A percentile compares a stretch with the other conserved stretches of the same genome.
Conservation (phyloP, 2,329 filamentous ascomycete genomes). For the Sclerotinia glacialis region DNA sequence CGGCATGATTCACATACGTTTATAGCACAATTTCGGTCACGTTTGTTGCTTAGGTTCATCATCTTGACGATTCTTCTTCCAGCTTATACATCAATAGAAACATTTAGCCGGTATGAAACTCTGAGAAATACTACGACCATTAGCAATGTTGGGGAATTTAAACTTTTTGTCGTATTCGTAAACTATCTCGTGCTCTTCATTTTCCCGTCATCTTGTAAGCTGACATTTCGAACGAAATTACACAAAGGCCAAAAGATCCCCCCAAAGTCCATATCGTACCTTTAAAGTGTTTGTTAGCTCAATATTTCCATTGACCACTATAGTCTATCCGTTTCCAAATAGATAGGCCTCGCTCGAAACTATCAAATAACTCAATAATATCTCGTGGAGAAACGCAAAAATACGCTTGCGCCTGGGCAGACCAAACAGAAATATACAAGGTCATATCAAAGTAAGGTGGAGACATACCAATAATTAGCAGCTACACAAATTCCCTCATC, state of each 20-base stretch:
- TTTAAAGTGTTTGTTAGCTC: slow-evolving; percentile 35
- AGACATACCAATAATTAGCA: slow-evolving; percentile 72
- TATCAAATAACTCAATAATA: not conserved
- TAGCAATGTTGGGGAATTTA: not conserved
- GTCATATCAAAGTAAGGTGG: not conserved
- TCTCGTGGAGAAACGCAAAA: not conserved
- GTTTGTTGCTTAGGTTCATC: too few species aligned
- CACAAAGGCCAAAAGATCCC: slow-evolving; percentile 61
- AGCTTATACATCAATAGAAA: too few species aligned
- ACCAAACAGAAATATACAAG: too few species aligned
- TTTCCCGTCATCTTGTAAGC: slow-evolving; percentile 16
- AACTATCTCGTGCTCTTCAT: not conserved
- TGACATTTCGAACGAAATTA: slow-evolving; percentile 33
- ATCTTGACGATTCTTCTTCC: too few species aligned
- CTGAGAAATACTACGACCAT: too few species aligned
- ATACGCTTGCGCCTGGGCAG: not conserved
- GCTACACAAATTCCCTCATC: slow-evolving; percentile 72
- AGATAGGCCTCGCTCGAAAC: not conserved
- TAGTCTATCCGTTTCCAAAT: too few species aligned
- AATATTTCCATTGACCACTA: not conserved
- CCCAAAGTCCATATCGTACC: slow-evolving; percentile 78
- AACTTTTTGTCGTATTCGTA: not conserved
- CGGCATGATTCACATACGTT: too few species aligned
- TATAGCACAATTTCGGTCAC: too few species aligned
- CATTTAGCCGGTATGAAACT: too few species aligned